phyloP scores from a whole-genome alignment of 768 basidiomycete species.

The Stropharia rugosoannulata region DNA sequence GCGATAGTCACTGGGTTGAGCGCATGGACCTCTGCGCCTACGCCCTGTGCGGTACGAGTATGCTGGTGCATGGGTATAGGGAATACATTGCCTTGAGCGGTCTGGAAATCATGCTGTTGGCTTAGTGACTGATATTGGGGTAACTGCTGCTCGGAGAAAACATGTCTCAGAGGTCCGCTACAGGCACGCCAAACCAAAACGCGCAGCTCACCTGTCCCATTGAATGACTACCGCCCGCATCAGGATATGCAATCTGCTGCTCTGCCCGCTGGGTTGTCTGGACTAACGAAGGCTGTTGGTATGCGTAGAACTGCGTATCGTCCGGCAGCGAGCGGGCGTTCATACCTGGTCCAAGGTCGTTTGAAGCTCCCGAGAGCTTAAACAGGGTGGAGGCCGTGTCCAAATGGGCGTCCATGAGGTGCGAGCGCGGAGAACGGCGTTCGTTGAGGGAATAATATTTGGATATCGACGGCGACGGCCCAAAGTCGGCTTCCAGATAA shows the following conservation, averaged over 20 bases:
- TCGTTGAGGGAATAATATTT: slow-evolving; percentile 18
- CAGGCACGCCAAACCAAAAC: background rate
- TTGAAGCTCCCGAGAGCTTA: slow-evolving; percentile 1
- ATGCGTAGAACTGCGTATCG: background rate
- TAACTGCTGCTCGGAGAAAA: background rate
- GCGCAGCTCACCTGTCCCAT: slow-evolving; percentile 1
- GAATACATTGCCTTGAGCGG: background rate
- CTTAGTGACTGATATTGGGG: background rate
- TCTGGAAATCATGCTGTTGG: background rate
- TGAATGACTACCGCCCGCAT: background rate
- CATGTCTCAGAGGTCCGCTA: background rate
- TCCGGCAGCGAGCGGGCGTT: background rate
- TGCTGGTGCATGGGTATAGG: background rate
- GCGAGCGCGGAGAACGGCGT: slow-evolving; percentile 23
- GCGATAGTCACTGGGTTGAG: background rate
- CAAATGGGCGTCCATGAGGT: slow-evolving; percentile 29
- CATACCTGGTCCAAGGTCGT: background rate
- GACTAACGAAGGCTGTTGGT: background rate
- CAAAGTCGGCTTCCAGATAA: background rate
- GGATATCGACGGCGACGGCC: background rate
- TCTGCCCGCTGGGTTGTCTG: background rate
- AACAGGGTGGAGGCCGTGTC: slow-evolving; percentile 19
- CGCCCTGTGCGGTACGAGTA: background rate
- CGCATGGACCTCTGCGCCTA: background rate
- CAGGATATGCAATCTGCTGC: background rate